Evolutionary conservation across 768 basidiomycete species (phyloP).

Genomic region (Lyophyllum semitale): DNA sequence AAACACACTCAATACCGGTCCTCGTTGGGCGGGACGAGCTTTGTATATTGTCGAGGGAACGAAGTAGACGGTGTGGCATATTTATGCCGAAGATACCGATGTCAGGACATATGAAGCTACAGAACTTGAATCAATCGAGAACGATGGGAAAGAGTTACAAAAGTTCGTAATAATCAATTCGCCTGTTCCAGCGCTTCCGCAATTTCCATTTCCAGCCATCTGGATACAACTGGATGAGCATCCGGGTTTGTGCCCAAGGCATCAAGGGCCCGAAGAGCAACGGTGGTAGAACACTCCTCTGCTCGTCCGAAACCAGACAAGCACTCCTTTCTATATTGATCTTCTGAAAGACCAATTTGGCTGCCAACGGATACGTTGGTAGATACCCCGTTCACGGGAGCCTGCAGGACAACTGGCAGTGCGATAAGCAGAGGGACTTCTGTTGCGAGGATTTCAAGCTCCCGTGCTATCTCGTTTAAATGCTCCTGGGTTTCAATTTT

Average conservation of each 20-base stretch:
- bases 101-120: neutral
- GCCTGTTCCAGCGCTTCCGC: conserved; percentile 22
- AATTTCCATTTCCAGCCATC: conserved; percentile 54
- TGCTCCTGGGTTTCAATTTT: conserved; percentile 19
- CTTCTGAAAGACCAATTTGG: conserved; percentile 60
- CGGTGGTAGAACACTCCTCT: conserved; percentile 66
- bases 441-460: conserved; percentile 55
- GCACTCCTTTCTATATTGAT: conserved; percentile 67
- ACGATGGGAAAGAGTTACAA: neutral
- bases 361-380: conserved; percentile 45
- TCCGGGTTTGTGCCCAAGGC: conserved; percentile 38
- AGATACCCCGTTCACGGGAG: conserved; percentile 40
- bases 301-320: conserved; percentile 77
- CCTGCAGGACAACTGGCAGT: conserved; percentile 64
- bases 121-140: neutral
- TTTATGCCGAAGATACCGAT: neutral
- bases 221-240: conserved; percentile 36
- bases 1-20: too few relatives aligned
- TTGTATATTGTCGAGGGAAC: too few relatives aligned
- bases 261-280: conserved; percentile 60
- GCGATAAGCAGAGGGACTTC: conserved; percentile 77
- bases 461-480: conserved; percentile 33
- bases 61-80: too few relatives aligned
- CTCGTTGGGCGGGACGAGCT: too few relatives aligned
- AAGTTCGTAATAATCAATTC: neutral